Conservation (phyloP, 345 rosid genomes). For the Ceriops decandra region DNA sequence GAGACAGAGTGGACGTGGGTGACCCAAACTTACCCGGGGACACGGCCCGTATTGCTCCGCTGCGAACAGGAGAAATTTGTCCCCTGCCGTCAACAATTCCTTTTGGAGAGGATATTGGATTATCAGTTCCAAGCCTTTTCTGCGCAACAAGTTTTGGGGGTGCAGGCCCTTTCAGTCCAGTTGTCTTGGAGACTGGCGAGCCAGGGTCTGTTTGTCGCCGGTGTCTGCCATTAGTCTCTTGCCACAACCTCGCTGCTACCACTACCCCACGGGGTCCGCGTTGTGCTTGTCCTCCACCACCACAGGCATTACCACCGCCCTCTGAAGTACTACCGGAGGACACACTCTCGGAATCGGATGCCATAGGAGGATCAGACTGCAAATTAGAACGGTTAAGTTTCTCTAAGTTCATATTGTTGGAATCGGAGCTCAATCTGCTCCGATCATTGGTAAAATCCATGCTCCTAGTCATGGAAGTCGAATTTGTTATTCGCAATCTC, state of each 20-base stretch:
- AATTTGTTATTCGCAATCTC: conserved; percentile 45
- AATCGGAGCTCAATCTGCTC: conserved; percentile 52
- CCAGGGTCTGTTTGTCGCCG: conserved; percentile 45
- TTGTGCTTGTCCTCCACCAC: conserved; percentile 23
- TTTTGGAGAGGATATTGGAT: conserved; percentile 54
- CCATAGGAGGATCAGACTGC: conserved; percentile 29
- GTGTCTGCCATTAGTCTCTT: conserved; percentile 43
- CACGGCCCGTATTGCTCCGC: conserved; percentile 46
- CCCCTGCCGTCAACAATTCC: conserved; percentile 48
- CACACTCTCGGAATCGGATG: conserved; percentile 84
- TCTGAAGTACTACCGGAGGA: conserved; percentile 75
- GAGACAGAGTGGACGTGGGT: conserved; percentile 42
- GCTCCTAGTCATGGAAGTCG: conserved; percentile 57
- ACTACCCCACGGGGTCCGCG: conserved; percentile 36
- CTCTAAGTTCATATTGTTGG: conserved; percentile 34
- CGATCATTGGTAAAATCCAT: conserved; percentile 53
- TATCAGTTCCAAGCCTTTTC: conserved; percentile 46
- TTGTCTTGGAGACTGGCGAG: conserved; percentile 36
- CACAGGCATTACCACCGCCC: conserved; percentile 19
- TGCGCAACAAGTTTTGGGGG: conserved; percentile 39
- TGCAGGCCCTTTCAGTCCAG: conserved; percentile 33
- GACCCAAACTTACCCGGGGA: conserved; percentile 61
- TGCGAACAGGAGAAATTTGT: conserved; percentile 52
- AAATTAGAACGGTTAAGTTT: conserved; percentile 30
- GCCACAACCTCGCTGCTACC: conserved; percentile 55